Percentiles rank a stretch among this genome's conserved stretches.
Conservation (phyloP, 192 early-diverging fungal genomes). For the Phycomyces nitens region DNA sequence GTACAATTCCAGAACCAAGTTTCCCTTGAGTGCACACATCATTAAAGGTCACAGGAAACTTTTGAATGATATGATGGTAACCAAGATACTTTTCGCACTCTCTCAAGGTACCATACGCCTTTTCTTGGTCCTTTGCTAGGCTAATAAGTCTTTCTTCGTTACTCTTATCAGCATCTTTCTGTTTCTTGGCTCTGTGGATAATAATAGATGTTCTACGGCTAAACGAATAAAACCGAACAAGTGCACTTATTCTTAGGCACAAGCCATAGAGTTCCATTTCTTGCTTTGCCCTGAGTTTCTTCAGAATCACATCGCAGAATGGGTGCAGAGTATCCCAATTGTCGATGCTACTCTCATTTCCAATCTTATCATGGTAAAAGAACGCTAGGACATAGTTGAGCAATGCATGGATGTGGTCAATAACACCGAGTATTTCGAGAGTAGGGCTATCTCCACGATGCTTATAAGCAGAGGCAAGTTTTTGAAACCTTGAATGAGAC, state of each 20-base stretch:
- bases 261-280: constrained; percentile 12
- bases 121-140: constrained; percentile 5
- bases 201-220: background rate
- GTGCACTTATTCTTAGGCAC: constrained; percentile 3
- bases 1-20: constrained; percentile 11
- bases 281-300: constrained; percentile 7
- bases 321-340: constrained; percentile 20
- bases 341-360: background rate
- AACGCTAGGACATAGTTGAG: constrained; percentile 19
- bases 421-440: background rate
- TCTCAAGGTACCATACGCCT: constrained; percentile 10
- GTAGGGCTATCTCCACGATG: constrained; percentile 10
- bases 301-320: constrained; percentile 13
- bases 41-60: constrained; percentile 13
- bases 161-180: constrained; percentile 4
- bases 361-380: constrained; percentile 15
- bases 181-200: background rate
- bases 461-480: constrained; percentile 15
- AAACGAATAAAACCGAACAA: constrained; percentile 18
- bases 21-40: constrained; percentile 15
- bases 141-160: background rate
- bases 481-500: constrained; percentile 20
- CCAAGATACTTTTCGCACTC: constrained; percentile 18
- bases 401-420: constrained; percentile 21
- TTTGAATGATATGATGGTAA: background rate